Evolutionary conservation across 2,329 filamentous ascomycete species (phyloP).

Genomic region (Alternaria sp.): DNA sequence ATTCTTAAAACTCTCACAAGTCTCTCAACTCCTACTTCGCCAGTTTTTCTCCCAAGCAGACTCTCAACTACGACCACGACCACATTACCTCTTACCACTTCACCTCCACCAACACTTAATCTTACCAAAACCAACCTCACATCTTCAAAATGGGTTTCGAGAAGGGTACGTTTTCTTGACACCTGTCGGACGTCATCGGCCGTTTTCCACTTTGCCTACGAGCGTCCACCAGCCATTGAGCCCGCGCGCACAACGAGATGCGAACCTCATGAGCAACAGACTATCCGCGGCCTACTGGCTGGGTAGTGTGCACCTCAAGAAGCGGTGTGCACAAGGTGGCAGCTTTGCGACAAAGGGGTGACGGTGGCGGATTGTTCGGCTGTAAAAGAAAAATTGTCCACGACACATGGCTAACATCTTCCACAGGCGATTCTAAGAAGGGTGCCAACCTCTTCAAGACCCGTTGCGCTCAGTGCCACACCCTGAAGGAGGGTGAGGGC

Average conservation of each 20-base stretch:
- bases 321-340: slow-evolving; percentile 26
- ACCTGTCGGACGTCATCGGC: slow-evolving; percentile 43
- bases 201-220: slow-evolving; percentile 28
- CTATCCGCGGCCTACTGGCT: slow-evolving; percentile 1
- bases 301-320: slow-evolving; percentile 14
- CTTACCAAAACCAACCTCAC: slow-evolving; percentile 14
- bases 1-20: slow-evolving; percentile 10
- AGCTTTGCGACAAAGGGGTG: slow-evolving; percentile 40
- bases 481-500: slow-evolving; percentile 84
- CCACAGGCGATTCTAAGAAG: slow-evolving; percentile 88
- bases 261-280: slow-evolving; percentile 12
- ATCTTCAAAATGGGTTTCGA: slow-evolving; percentile 53
- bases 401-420: slow-evolving; percentile 32
- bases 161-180: slow-evolving; percentile 45
- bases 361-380: slow-evolving; percentile 24
- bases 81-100: background rate
- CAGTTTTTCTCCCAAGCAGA: slow-evolving; percentile 35
- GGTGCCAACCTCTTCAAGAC: slow-evolving; percentile 99
- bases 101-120: background rate
- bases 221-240: slow-evolving; percentile 36
- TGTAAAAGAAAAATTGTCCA: slow-evolving; percentile 15
- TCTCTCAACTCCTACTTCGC: slow-evolving; percentile 36
- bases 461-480: slow-evolving; percentile 98
- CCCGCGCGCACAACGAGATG: slow-evolving; percentile 27
- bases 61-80: slow-evolving; percentile 17